phyloP scores from a whole-genome alignment of 345 rosid species.

The Eucalyptus victrix region DNA sequence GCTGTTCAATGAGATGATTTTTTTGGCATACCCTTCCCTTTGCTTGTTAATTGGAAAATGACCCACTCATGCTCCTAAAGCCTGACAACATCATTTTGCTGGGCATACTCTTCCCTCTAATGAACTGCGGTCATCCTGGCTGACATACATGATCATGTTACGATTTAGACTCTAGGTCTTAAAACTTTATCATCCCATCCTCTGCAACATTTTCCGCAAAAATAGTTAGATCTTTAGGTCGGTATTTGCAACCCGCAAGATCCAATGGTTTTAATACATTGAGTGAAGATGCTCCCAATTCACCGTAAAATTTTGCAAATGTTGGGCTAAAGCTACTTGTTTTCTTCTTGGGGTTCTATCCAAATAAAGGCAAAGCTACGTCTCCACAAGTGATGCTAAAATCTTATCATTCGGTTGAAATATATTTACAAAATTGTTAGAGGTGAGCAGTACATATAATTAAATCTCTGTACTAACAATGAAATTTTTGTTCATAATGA shows the following conservation, averaged over 20 bases:
- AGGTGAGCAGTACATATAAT: neutral
- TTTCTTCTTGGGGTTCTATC: neutral
- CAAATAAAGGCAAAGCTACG: neutral
- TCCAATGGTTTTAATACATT: too few relatives aligned
- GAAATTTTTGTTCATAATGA: neutral
- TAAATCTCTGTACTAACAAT: neutral
- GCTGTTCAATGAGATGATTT: too few relatives aligned
- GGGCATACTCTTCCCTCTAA: neutral
- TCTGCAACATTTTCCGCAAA: neutral
- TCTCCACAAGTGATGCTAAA: neutral
- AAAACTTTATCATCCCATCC: neutral
- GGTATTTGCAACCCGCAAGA: rapidly evolving
- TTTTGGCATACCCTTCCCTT: too few relatives aligned
- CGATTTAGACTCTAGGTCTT: neutral
- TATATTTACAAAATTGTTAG: neutral
- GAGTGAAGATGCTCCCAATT: neutral
- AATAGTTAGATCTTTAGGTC: too few relatives aligned
- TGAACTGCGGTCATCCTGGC: neutral
- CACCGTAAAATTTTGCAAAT: neutral
- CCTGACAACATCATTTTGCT: too few relatives aligned
- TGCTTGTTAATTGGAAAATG: too few relatives aligned
- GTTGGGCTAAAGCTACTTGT: too few relatives aligned
- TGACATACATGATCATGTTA: neutral
- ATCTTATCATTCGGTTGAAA: too few relatives aligned
- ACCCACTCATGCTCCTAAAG: too few relatives aligned